Evolutionary conservation across 1,284 basidiomycete genomes (phyloP), one percentile per base, ranked within the genome.

Genomic region (Coniferiporia sulphurascens): DNA sequence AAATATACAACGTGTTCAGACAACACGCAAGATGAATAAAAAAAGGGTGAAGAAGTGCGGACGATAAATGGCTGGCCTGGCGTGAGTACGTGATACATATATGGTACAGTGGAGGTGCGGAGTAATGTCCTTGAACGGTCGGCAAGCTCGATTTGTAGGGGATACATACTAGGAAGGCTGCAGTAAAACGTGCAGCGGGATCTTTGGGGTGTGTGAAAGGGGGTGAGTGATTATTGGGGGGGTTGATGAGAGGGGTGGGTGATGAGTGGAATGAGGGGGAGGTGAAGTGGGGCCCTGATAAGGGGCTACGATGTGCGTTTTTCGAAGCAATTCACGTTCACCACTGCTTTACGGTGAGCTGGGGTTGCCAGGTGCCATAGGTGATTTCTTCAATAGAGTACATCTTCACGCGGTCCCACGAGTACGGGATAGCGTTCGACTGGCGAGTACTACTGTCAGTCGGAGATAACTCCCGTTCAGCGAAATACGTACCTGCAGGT

Each of bases 361-460:
- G 72, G 1, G 75, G 86, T 68, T 87, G 84, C 88, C 88, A 90
- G 48, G 81, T 78, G 57, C 87, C 88, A 62, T 81, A 76, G 1
- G 79, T 72, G 36, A 83, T 72, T 69, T 90, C 88, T 71, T 90
- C 88, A 56, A 90, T 74, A 65, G 87, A 83, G 67, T 87, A 85
- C 43, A 90, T 75, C 60, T 86, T 78, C 45, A 90, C 82, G 57
- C 82, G 80, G 68, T 88, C 82, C 82, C 82, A 86, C 17, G 80
- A 76, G 56, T 87, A 78, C 17, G 84, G 80, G 64, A 90, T 83
- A 62, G 78, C 77, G 68, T 89, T 88, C 10, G 82, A 76, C 85
- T 79, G 63, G 27, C 52, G 52, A 52, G 51, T 53, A 46, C 53
- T 58, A 52, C 64, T 46, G 64, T 56, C 50, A 62, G 61, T 65